A percentile compares a stretch with the other conserved stretches of the same genome.
Evolutionary conservation across 495 filamentous ascomycete genomes (phyloP).

Genomic region (Daldinia caldariorum): DNA sequence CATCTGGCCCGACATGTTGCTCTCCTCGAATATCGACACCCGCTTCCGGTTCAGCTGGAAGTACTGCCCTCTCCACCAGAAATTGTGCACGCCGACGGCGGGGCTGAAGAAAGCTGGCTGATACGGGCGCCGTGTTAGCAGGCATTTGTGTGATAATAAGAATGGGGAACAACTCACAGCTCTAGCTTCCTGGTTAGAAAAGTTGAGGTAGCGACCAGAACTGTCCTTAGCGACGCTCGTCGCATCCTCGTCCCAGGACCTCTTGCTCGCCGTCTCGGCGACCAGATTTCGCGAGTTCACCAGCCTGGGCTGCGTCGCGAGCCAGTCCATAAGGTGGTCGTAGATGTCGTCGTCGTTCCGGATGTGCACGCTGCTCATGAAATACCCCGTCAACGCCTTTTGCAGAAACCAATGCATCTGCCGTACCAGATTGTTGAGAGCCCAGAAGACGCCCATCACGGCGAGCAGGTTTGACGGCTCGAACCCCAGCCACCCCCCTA

Average conservation of each 20-base stretch:
- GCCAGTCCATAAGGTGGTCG: constrained; percentile 67
- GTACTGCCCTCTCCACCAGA: constrained; percentile 55
- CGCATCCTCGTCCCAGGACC: constrained; percentile 60
- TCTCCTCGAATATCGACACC: constrained; percentile 48
- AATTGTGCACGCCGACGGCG: constrained; percentile 52
- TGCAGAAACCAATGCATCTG: constrained; percentile 45
- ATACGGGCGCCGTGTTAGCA: constrained; percentile 33
- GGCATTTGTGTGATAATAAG: background rate
- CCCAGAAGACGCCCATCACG: constrained; percentile 52
- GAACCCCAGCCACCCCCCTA: constrained; percentile 50
- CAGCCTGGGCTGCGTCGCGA: constrained; percentile 63
- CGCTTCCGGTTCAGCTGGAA: constrained; percentile 53
- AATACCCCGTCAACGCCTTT: constrained; percentile 53
- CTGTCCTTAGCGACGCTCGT: constrained; percentile 48
- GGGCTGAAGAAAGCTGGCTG: constrained; percentile 49
- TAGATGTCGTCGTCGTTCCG: constrained; percentile 68
- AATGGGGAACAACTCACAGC: constrained; percentile 32
- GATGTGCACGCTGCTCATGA: constrained; percentile 66
- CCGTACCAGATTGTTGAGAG: constrained; percentile 47
- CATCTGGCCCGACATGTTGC: constrained; percentile 31
- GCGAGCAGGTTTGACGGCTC: constrained; percentile 54
- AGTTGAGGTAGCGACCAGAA: constrained; percentile 54
- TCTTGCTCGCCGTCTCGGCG: constrained; percentile 64
- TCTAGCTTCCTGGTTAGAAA: constrained; percentile 55
- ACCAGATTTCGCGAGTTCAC: constrained; percentile 64